These are phyloP conservation scores for Euphrasia arctica DNA, from an alignment of 305 asterid species.

Conservation along the genomic window DNA sequence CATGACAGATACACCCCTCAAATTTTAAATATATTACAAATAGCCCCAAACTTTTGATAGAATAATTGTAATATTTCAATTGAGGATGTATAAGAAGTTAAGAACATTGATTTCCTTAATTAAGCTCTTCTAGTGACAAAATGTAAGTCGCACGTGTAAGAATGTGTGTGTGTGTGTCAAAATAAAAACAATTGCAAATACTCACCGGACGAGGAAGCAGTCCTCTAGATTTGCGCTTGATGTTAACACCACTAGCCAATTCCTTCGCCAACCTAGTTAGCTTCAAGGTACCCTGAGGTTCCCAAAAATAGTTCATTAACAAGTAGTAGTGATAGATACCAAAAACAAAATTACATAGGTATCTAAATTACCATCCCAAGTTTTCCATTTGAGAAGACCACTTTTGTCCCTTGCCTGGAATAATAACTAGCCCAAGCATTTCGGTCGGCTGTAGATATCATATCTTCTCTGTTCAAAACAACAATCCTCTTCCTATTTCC, in stretches of 20 bases:
- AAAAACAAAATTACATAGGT: background rate
- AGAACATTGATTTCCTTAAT: too few relatives aligned
- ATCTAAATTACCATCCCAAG: background rate
- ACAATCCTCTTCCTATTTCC: constrained; percentile 85
- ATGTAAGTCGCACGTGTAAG: constrained; percentile 14
- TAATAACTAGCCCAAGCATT: constrained; percentile 95
- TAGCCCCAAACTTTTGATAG: too few relatives aligned
- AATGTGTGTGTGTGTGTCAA: background rate
- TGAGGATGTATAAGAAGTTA: too few relatives aligned
- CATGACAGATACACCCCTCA: too few relatives aligned
- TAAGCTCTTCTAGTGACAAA: constrained; percentile 7
- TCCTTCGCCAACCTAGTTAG: constrained; percentile 76
- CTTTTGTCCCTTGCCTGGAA: constrained; percentile 79
- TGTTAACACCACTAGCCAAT: constrained; percentile 72
- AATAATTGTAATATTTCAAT: too few relatives aligned
- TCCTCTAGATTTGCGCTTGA: constrained; percentile 83
- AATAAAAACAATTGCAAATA: constrained; percentile 26
- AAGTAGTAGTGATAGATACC: background rate
- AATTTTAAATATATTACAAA: too few relatives aligned
- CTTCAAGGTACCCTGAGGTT: constrained; percentile 75
- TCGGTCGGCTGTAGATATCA: constrained; percentile 86
- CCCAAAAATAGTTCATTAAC: constrained; percentile 20
- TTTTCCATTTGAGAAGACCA: constrained; percentile 22
- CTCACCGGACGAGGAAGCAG: constrained; percentile 95
- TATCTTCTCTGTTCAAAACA: constrained; percentile 92